Conservation (phyloP, 2,329 filamentous ascomycete species). For the Pseudonectria buxi region DNA sequence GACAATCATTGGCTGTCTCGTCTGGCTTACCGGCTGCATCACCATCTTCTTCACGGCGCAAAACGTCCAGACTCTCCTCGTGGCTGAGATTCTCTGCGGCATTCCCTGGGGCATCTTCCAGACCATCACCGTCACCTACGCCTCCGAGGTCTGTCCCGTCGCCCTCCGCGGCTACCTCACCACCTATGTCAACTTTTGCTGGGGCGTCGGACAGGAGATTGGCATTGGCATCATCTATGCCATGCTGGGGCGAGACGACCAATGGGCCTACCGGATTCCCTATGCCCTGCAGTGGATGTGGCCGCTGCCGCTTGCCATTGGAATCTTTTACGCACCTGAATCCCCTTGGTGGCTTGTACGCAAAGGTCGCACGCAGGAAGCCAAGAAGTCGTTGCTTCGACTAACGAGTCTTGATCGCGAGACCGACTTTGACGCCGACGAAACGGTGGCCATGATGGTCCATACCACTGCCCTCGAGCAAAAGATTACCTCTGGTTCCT, state of each 20-base stretch:
- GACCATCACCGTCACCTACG: constrained; percentile 17
- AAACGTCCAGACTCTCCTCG: constrained; percentile 16
- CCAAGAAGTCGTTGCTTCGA: constrained; percentile 28
- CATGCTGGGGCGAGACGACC: constrained; percentile 28
- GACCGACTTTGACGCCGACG: constrained; percentile 30
- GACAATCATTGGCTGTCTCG: constrained; percentile 16
- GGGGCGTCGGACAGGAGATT: constrained; percentile 37
- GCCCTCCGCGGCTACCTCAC: constrained; percentile 18
- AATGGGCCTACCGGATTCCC: constrained; percentile 43
- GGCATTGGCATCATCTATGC: constrained; percentile 36
- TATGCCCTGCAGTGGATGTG: constrained; percentile 44
- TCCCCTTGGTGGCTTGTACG: constrained; percentile 45
- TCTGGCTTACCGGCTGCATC: constrained; percentile 13
- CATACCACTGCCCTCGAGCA: constrained; percentile 42
- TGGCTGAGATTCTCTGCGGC: constrained; percentile 15
- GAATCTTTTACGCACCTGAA: constrained; percentile 39
- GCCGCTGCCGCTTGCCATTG: constrained; percentile 36
- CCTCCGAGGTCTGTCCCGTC: constrained; percentile 9
- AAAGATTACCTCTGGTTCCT: constrained; percentile 31
- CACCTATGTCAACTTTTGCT: constrained; percentile 15
- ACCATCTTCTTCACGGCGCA: constrained; percentile 17
- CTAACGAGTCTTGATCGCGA: constrained; percentile 24
- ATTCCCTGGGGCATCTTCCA: constrained; percentile 19
- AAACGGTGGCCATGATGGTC: constrained; percentile 37
- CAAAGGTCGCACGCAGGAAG: constrained; percentile 28